Percentiles rank a stretch among this genome's conserved stretches.
Conservation (phyloP, 805 yeast species). For the Naumovozyma castellii region DNA sequence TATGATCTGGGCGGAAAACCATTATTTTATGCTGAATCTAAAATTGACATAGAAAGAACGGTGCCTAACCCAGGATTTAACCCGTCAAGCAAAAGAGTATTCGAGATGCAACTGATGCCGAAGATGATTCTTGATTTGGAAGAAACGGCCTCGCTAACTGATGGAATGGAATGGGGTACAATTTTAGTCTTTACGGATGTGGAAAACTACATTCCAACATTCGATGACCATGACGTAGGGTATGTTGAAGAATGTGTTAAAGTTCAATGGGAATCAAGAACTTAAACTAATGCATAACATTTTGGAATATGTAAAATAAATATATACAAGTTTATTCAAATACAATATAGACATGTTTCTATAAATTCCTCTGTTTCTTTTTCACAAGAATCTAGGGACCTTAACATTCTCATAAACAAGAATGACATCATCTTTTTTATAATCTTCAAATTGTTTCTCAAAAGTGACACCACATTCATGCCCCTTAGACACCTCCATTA, state of each 20-base stretch:
- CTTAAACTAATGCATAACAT: not conserved
- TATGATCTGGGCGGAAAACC: slow-evolving; percentile 78
- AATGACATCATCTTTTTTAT: slow-evolving; percentile 65
- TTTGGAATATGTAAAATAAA: not conserved
- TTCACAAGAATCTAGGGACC: slow-evolving; percentile 43
- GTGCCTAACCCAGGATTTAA: slow-evolving; percentile 55
- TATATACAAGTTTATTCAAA: not conserved
- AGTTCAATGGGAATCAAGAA: slow-evolving; percentile 68
- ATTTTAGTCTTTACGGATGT: slow-evolving; percentile 71
- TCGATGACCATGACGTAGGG: slow-evolving; percentile 62
- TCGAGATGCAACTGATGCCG: slow-evolving; percentile 93
- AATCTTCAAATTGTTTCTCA: slow-evolving; percentile 48
- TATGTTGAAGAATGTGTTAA: slow-evolving; percentile 74
- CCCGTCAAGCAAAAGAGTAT: slow-evolving; percentile 50
- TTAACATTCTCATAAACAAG: slow-evolving; percentile 62
- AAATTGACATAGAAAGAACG: slow-evolving; percentile 29
- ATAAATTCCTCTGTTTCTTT: slow-evolving; percentile 4
- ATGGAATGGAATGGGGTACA: slow-evolving; percentile 98
- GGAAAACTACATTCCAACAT: slow-evolving; percentile 49
- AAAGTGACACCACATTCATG: slow-evolving; percentile 84
- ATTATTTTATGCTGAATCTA: slow-evolving; percentile 49
- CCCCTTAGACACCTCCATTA: slow-evolving; percentile 68
- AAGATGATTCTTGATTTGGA: slow-evolving; percentile 80
- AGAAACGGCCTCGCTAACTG: slow-evolving; percentile 37
- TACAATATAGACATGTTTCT: too few relatives aligned